Evolutionary conservation across 2,329 filamentous ascomycete species (phyloP), one percentile per base, ranked within the genome.

Genomic region (Lachnellula hyalina): DNA sequence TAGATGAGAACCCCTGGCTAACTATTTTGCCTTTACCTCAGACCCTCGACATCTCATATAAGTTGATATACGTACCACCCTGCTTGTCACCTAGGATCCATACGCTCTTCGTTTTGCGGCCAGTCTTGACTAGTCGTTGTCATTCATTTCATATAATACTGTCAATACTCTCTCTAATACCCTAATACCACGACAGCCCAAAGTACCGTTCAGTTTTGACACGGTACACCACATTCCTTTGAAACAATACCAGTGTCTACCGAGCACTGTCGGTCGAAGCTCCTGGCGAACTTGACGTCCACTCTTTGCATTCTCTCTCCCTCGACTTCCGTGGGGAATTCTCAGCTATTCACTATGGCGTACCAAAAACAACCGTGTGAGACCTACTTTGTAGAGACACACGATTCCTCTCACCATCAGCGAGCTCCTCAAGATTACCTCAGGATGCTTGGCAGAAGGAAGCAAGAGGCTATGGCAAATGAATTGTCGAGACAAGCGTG

Each of bases 381-480:
- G 61, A 84, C 79, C 55, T 87, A 80, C 72, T 87, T 87, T 65
- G 81, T 86, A 53, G 85, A 88, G 65, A 77, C 77, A 59, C 78
- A 80, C 49, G 77, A 69, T 50, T 61, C 62, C 51, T 61, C 62
- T 14, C 67, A 66, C 52, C 60, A 63, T 35, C 59, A 63, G 32
- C 59, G 55, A 46, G 61, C 63, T 41, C 78, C 85, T 57, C 84
- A 87, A 68, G 88, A 94, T 66, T 85, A 89, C 58, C 83, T 86
- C 64, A 90, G 87, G 73, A 82, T 90, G 68, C 77, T 94, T 65
- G 87, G 89, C 57, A 85, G 88, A 68, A 85, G 93, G 74, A 85
- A 86, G 67, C 93, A 96, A 73, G 89, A 93, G 69, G 86, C 87
- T 63, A 87, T 97, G 65, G 91, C 87, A 58, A 89, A 91, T 69